A percentile compares a stretch with the other conserved stretches of the same genome.
Conservation (phyloP, 1,139 yeast species). For the Suhomyces yuchorum region DNA sequence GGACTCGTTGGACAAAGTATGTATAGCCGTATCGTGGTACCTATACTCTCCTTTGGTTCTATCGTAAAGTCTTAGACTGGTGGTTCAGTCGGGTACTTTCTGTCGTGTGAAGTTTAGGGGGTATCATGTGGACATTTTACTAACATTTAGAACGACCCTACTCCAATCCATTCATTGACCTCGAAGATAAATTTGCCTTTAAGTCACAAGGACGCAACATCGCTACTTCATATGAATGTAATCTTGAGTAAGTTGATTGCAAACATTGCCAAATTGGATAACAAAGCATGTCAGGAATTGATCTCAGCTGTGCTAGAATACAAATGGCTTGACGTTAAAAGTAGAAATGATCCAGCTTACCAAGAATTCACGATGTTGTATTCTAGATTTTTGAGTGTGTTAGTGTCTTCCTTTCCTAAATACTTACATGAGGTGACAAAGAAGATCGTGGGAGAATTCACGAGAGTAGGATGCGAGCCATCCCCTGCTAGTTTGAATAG, state of each 20-base stretch:
- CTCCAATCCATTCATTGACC: constrained; percentile 40
- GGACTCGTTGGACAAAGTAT: constrained; percentile 64
- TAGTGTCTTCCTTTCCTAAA: constrained; percentile 84
- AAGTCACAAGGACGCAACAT: constrained; percentile 37
- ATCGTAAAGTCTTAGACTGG: constrained; percentile 8
- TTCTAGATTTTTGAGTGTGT: constrained; percentile 70
- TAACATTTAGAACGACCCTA: constrained; percentile 38
- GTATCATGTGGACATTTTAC: constrained; percentile 18
- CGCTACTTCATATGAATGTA: constrained; percentile 37
- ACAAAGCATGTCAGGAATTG: constrained; percentile 34
- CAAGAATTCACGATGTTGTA: constrained; percentile 49
- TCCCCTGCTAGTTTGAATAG: constrained; percentile 29
- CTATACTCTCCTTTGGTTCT: constrained; percentile 9
- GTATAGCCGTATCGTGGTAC: constrained; percentile 26
- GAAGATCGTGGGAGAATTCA: constrained; percentile 63
- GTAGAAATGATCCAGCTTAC: constrained; percentile 22
- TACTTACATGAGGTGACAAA: constrained; percentile 85
- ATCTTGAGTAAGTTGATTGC: constrained; percentile 37
- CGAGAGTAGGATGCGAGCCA: constrained; percentile 18
- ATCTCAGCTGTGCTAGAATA: constrained; percentile 41
- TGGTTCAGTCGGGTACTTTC: constrained; percentile 9
- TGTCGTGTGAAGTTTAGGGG: constrained; percentile 12
- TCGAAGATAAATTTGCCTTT: constrained; percentile 40
- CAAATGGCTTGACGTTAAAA: constrained; percentile 56
- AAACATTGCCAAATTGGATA: constrained; percentile 44